These are phyloP conservation scores for Hippophae rhamnoides DNA, from an alignment of 306 rosid species.

Conservation along the genomic window DNA sequence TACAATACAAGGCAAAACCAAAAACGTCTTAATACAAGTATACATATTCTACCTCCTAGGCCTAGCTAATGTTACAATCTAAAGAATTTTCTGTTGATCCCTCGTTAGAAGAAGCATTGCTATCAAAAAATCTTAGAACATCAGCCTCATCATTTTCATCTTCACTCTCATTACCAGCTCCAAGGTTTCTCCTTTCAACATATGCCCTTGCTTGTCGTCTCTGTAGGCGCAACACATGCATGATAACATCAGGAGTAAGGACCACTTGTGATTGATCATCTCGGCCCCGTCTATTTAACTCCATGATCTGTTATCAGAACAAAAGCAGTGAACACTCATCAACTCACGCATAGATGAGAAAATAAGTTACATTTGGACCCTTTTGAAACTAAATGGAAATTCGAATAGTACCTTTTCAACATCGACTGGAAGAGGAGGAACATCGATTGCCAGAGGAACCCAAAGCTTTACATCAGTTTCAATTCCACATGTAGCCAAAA, in stretches of 20 bases:
- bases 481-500: conserved; percentile 45
- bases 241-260: conserved; percentile 36
- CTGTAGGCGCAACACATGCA: conserved; percentile 49
- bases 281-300: conserved; percentile 38
- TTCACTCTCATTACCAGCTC: conserved; percentile 35
- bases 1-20: background rate
- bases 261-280: conserved; percentile 32
- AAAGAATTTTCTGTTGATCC: conserved; percentile 23
- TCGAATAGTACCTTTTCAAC: conserved; percentile 28
- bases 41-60: conserved; percentile 1
- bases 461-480: conserved; percentile 45
- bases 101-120: conserved; percentile 28
- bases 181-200: conserved; percentile 30
- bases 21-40: background rate
- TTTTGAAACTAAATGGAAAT: background rate
- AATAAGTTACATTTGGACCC: background rate
- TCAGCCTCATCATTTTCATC: conserved; percentile 29
- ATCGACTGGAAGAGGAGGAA: conserved; percentile 37
- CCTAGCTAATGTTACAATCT: conserved; percentile 39
- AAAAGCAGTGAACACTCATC: background rate
- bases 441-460: conserved; percentile 29
- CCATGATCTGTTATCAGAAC: conserved; percentile 33
- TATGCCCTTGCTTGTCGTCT: conserved; percentile 37
- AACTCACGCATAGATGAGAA: background rate
- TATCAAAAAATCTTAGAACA: conserved; percentile 22